Base-by-base conservation (phyloP, 768 basidiomycete species). In the Boletus rufocinnamomeus region DNA sequence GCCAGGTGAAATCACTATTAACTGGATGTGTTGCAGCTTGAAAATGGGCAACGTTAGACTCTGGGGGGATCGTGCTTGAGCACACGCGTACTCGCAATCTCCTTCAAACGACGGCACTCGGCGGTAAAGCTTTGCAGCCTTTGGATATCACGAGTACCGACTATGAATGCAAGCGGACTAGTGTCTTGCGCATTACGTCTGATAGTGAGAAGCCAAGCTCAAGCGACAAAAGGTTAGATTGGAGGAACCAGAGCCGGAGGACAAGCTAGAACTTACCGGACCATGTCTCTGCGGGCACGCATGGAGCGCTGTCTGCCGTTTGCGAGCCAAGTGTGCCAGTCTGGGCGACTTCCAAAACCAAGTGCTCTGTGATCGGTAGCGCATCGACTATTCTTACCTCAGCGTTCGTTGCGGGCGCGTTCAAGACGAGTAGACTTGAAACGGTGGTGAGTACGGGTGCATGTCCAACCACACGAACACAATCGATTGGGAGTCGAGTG, bases 261-360 rank as follows among this genome's bases (percentile, higher is more conserved):
- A 21, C 11, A 21, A 40, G 34, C 34, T n/a, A 16, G 9, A 60
- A 61, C 71, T 23, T 65, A 84, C 84, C 81, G 9, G 68, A 65
- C 80, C 21, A 34, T 32, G 52, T 69, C 41, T 74, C 70, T 8
- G 76, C 70, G 59, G 80, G 77, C 28, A 57, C 52, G 17, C 43
- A 71, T 66, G 28, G 69, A 56, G 32, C 54, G 4, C 63, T 63
- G 4, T 76, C 49, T 32, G 49, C 16, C 8, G 66, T 52, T 40
- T 66, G 66, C 9, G 76, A 62, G 53, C 82, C 76, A 19, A 76
- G 56, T 0, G 78, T 74, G 30, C 73, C 76, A 41, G 80, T 75
- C 66, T 89, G 87, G 2, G 84, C 79, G 72, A 88, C 83, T 10
- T 75, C 69, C 40, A 89, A 77, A 6, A 77, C 72, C 63, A 88